phyloP scores from a whole-genome alignment of 371 early-diverging fungal genomes.

The Nosema muscidifuracis region DNA sequence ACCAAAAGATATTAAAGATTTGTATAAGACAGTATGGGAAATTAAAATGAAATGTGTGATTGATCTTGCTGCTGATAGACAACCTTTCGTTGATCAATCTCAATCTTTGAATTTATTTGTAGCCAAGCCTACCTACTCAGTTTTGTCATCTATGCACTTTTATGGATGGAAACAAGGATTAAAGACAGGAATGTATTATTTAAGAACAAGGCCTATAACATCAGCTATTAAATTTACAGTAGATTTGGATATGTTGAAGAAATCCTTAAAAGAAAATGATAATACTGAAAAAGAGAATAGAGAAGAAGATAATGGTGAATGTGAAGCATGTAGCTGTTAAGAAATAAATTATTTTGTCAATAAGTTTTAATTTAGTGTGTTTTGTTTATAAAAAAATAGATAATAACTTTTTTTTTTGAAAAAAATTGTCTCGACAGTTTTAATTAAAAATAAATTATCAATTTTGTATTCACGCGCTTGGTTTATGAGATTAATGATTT shows the following conservation, averaged over 20 bases:
- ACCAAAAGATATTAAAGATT: slow-evolving; percentile 76
- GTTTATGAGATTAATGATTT: too few relatives aligned
- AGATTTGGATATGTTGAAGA: slow-evolving; percentile 51
- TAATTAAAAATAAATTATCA: too few relatives aligned
- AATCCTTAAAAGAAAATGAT: slow-evolving; percentile 82
- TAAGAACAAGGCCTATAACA: slow-evolving; percentile 89
- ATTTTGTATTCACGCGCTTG: too few relatives aligned
- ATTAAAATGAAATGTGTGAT: slow-evolving; percentile 74
- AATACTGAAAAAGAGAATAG: slow-evolving; percentile 72
- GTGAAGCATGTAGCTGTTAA: neutral
- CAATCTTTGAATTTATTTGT: slow-evolving; percentile 94
- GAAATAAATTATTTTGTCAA: neutral
- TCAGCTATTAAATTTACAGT: slow-evolving; percentile 89
- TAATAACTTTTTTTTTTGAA: too few relatives aligned
- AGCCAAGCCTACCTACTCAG: slow-evolving; percentile 77
- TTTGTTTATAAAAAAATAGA: too few relatives aligned
- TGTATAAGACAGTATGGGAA: slow-evolving; percentile 98
- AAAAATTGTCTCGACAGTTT: too few relatives aligned
- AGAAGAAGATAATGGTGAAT: neutral
- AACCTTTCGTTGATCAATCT: slow-evolving; percentile 92
- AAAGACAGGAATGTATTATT: slow-evolving; percentile 99
- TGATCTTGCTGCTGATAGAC: slow-evolving; percentile 76
- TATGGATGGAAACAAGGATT: slow-evolving; percentile 95
- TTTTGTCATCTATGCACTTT: slow-evolving; percentile 94
- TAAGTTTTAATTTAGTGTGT: too few relatives aligned